Base-by-base conservation (phyloP, 768 basidiomycete genomes). In the Rhodotorula diobovata region DNA sequence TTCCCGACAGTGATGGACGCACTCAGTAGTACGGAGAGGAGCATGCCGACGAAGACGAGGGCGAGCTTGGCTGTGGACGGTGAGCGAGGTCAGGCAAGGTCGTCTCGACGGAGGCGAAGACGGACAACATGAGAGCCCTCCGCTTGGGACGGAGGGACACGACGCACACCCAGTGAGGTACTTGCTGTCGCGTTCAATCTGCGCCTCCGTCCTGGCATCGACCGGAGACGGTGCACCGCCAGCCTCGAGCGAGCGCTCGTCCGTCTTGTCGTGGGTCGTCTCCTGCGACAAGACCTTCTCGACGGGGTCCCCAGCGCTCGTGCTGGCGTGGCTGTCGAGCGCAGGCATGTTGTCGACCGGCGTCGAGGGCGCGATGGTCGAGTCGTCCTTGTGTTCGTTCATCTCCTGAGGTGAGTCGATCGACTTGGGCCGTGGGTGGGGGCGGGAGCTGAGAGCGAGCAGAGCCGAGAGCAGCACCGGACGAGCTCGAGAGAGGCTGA, bases 121-220 rank as follows among this genome's bases (percentile, higher is more conserved):
- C 48, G 55, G 34, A 35, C 23, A 56, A 3, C 23, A 12, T 4
- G n/a, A n/a, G n/a, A n/a, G n/a, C n/a, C n/a, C n/a, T n/a, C n/a
- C n/a, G n/a, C n/a, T n/a, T n/a, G n/a, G n/a, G n/a, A 16, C 57
- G 1, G 30, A 18, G 11, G 45, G 43, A 32, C 20, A 8, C 23
- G 32, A 60, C 66, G 41, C 48, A 68, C 71, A 51, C 34, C 71
- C 71, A 0, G 35, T 68, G 15, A 72, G 34, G 67, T 61, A 61
- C 57, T 61, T 68, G 41, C 23, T 32, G 20, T 72, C 67, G 34
- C 35, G 41, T 32, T 45, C 57, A 14, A 32, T 35, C 23, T 63
- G 35, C 21, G 32, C 61, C 3, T 25, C 18, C 28, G 54, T 43
- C 55, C 35, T 35, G 10, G 7, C 14, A 34, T 34, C 20, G 20